Base-by-base conservation (phyloP, 2,329 filamentous ascomycete species). In the Furcasterigmium sp. region DNA sequence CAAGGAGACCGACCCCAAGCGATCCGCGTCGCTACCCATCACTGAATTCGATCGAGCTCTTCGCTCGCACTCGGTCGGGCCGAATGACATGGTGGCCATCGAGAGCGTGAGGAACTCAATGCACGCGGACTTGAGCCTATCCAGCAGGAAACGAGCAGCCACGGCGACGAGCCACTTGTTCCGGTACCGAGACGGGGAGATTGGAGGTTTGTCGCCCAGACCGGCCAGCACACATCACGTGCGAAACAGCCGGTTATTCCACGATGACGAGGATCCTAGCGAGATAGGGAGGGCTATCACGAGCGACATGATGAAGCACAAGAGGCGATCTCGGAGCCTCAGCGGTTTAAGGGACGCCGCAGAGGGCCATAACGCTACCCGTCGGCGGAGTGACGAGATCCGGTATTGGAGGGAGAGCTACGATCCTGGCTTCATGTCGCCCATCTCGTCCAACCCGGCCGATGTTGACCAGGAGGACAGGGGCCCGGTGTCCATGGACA, bases 351-450 rank as follows among this genome's bases (percentile, higher is more conserved):
- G 18, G 8, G 32, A 35, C 10, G 32, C 63, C 69, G 5, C 64
- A 69, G 23, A 50, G 69, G 17, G 60, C 62, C 3, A 57, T 60
- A 17, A 17, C 15, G 18, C 32, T 9, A 17, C 9, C 4, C 70
- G 78, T 35, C 71, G 78, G 28, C 72, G 79, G 23, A 83, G 78
- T 54, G 78, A 80, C 43, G 80, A 84, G 56, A 81, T 83, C 30
- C 73, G 76, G 11, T 80, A 78, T 53, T 83, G 80, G 78, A 70
- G 80, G 46, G 73, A 78, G 53, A 82, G 79, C 48, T 78, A 80
- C 49, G 73, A 72, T 37, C 69, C 68, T 1, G 69, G 67, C 1
- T 64, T 73, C 40, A 56, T 72, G 43, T 80, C 77, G 7, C 75
- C 76, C 0, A 59, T 73, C 25, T 74, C 75, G 4, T 76, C 75